Percentiles rank a stretch among this genome's conserved stretches.
Conservation (phyloP, 805 yeast genomes). For the Kodamaea kaohsiungensis region DNA sequence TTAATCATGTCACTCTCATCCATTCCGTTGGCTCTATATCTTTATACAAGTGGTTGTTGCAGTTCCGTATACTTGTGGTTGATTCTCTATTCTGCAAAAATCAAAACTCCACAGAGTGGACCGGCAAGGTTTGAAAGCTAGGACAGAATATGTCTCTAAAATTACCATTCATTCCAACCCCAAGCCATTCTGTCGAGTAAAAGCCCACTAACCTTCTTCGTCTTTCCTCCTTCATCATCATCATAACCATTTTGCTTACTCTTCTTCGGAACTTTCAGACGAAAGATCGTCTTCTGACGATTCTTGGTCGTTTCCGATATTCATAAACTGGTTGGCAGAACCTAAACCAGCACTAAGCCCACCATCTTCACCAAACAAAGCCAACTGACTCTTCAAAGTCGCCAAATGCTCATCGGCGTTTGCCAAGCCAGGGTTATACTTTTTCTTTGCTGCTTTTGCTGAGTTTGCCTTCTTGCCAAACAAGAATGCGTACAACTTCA, state of each 20-base stretch:
- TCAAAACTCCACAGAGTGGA: not conserved
- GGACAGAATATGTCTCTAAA: not conserved
- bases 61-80: not conserved
- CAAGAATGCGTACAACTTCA: slow-evolving; percentile 82
- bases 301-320: slow-evolving; percentile 35
- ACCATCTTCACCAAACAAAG: slow-evolving; percentile 41
- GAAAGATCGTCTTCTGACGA: slow-evolving; percentile 56
- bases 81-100: not conserved
- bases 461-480: slow-evolving; percentile 43
- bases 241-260: slow-evolving; percentile 32
- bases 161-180: not conserved
- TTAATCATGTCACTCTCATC: not conserved
- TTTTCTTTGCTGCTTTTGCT: slow-evolving; percentile 45
- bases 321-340: slow-evolving; percentile 28
- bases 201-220: not conserved
- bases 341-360: slow-evolving; percentile 20
- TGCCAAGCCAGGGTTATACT: slow-evolving; percentile 34
- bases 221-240: not conserved
- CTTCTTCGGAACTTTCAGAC: slow-evolving; percentile 72
- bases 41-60: slow-evolving; percentile 7
- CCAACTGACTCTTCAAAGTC: slow-evolving; percentile 55
- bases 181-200: not conserved
- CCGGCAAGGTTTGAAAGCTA: not conserved
- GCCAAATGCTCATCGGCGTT: slow-evolving; percentile 57
- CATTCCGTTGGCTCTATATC: slow-evolving; percentile 6